Evolutionary conservation across 805 yeast species (phyloP).

Genomic region (Maudiozyma serrabonitensis): DNA sequence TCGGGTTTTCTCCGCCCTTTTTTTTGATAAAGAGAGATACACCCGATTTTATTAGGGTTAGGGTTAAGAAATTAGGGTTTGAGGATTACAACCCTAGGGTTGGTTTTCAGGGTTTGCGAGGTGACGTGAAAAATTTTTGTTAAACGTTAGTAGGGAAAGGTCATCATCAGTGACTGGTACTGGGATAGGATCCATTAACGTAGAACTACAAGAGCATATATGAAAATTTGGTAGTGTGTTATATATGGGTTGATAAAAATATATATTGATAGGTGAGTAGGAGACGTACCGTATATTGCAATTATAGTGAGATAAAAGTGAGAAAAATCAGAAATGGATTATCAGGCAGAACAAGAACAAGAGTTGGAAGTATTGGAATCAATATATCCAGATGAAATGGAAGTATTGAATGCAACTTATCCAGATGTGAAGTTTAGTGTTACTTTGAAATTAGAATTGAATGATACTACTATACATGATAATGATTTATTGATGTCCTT

Average conservation of each 20-base stretch:
- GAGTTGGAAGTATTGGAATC: slow-evolving; percentile 85
- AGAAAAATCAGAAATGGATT: slow-evolving; percentile 44
- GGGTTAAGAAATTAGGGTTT: neutral
- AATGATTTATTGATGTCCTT: slow-evolving; percentile 23
- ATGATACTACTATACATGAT: slow-evolving; percentile 7
- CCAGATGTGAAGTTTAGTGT: slow-evolving; percentile 33
- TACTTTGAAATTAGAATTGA: slow-evolving; percentile 54
- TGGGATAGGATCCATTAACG: too few relatives aligned
- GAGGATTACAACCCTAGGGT: neutral
- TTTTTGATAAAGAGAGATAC: neutral
- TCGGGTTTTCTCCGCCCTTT: too few relatives aligned
- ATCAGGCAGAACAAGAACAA: slow-evolving; percentile 74
- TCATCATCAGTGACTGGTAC: too few relatives aligned
- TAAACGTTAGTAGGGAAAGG: neutral
- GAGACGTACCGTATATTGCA: too few relatives aligned
- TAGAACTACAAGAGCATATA: too few relatives aligned
- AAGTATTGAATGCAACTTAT: slow-evolving; percentile 39
- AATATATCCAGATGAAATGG: slow-evolving; percentile 83
- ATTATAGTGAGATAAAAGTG: too few relatives aligned
- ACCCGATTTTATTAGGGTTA: neutral
- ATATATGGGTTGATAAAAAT: too few relatives aligned
- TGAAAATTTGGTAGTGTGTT: too few relatives aligned
- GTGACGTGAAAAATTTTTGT: neutral
- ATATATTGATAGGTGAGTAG: too few relatives aligned
- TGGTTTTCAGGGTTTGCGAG: neutral